These are phyloP conservation scores for Penicillium verhagenii DNA, from an alignment of 495 filamentous ascomycete genomes.

Conservation along the genomic window DNA sequence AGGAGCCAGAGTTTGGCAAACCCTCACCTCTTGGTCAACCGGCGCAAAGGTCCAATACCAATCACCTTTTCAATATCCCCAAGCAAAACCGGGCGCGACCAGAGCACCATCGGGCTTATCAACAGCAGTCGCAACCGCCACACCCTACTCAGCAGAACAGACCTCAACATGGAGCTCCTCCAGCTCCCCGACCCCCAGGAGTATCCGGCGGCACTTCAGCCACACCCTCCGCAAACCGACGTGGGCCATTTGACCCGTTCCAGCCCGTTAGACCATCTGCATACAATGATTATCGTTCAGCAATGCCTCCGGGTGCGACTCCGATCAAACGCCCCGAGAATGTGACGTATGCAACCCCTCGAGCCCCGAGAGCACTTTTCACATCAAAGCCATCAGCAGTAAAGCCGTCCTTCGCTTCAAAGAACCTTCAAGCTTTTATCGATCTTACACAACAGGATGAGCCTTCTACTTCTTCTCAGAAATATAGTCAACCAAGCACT, in stretches of 20 bases:
- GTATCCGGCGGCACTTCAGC: constrained; percentile 15
- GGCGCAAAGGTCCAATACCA: constrained; percentile 35
- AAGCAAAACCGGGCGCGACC: constrained; percentile 45
- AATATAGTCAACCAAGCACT: constrained; percentile 6
- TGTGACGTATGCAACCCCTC: constrained; percentile 38
- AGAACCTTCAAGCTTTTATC: constrained; percentile 43
- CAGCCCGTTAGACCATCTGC: constrained; percentile 43
- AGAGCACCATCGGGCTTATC: constrained; percentile 47
- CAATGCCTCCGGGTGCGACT: constrained; percentile 29
- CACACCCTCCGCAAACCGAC: constrained; percentile 25
- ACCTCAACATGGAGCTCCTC: constrained; percentile 16
- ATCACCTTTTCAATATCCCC: constrained; percentile 52
- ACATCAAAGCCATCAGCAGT: constrained; percentile 41
- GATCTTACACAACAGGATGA: constrained; percentile 45
- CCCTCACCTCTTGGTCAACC: constrained; percentile 52
- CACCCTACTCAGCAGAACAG: constrained; percentile 15
- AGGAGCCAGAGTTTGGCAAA: constrained; percentile 59
- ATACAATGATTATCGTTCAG: constrained; percentile 34
- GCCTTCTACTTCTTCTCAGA: constrained; percentile 5
- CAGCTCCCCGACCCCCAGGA: constrained; percentile 18
- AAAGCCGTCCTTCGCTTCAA: constrained; percentile 32
- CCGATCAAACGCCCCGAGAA: constrained; percentile 49
- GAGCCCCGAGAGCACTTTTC: constrained; percentile 41
- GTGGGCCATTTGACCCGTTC: constrained; percentile 40
- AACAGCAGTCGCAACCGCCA: constrained; percentile 19